These are phyloP conservation scores for Phalaenopsis equestris DNA, from an alignment of 106 monocot genomes.

Conservation along the genomic window DNA sequence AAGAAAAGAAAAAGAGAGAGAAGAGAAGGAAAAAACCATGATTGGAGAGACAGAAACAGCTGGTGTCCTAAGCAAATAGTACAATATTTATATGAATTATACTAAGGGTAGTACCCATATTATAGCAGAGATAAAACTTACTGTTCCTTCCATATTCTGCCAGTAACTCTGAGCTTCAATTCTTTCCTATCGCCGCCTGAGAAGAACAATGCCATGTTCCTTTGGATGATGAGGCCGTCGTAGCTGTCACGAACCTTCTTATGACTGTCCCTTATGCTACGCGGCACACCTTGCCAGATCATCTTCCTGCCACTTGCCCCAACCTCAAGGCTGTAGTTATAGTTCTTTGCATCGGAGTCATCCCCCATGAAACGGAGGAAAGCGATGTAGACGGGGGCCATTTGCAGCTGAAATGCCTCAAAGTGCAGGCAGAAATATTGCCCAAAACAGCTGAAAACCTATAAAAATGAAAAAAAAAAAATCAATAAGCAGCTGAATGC, in stretches of 20 bases:
- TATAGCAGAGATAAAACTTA: neutral
- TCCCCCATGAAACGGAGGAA: slow-evolving; percentile 18
- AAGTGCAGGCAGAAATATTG: slow-evolving; percentile 21
- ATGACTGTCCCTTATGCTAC: slow-evolving; percentile 24
- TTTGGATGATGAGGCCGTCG: slow-evolving; percentile 17
- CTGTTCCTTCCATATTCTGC: slow-evolving; percentile 21
- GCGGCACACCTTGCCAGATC: slow-evolving; percentile 21
- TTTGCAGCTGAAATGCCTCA: slow-evolving; percentile 15
- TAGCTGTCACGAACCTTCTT: slow-evolving; percentile 23
- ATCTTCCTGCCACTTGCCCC: slow-evolving; percentile 15
- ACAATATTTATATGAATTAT: no score
- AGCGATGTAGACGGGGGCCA: slow-evolving; percentile 21
- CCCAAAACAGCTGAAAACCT: slow-evolving; percentile 22
- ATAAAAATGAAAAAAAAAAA: neutral
- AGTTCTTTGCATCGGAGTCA: slow-evolving; percentile 14
- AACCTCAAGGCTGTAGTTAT: slow-evolving; percentile 20
- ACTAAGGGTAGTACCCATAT: no score
- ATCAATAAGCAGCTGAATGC: neutral
- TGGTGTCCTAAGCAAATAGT: no score
- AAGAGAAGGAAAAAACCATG: no score
- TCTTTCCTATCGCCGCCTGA: slow-evolving; percentile 13
- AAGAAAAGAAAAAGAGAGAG: no score
- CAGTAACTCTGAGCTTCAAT: slow-evolving; percentile 15
- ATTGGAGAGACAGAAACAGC: no score
- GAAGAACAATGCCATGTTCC: slow-evolving; percentile 19